Percentiles rank a stretch among this genome's conserved stretches.
Evolutionary conservation across 75 land plant species (phyloP).

Genomic region (Pinus taeda): DNA sequence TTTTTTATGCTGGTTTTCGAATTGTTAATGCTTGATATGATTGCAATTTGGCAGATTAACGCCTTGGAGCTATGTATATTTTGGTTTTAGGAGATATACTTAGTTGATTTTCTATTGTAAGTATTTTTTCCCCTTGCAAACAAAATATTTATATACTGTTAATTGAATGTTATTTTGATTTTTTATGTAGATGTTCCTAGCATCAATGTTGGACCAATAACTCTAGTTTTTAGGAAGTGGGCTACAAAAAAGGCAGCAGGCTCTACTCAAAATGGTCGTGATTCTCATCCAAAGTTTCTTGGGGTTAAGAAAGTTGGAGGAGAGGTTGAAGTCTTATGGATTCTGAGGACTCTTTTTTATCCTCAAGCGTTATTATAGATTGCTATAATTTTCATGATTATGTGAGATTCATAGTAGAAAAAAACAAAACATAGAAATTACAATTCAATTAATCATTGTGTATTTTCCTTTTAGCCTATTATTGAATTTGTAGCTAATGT

Average conservation of each 20-base stretch:
- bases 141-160: no score
- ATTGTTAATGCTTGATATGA: no score
- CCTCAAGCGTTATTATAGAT: not conserved
- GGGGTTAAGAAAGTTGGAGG: constrained; percentile 98
- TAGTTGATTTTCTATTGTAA: no score
- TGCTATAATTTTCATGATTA: not conserved
- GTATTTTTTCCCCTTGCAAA: no score
- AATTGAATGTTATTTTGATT: not conserved
- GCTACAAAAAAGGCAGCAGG: constrained; percentile 94
- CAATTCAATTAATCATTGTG: not conserved
- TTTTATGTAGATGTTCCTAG: constrained; percentile 9
- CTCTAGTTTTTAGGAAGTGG: constrained; percentile 72
- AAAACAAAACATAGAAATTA: not conserved
- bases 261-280: constrained; percentile 87
- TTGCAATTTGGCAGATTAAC: no score
- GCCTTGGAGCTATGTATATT: no score
- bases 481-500: not conserved
- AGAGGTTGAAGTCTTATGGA: constrained; percentile 38
- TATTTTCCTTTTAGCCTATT: not conserved
- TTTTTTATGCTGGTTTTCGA: no score
- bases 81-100: no score
- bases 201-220: constrained; percentile 34
- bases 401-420: not conserved
- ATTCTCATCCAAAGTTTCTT: constrained; percentile 79
- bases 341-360: not conserved